phyloP scores from a whole-genome alignment of 306 rosid genomes.

The Casuarina cunninghamiana region DNA sequence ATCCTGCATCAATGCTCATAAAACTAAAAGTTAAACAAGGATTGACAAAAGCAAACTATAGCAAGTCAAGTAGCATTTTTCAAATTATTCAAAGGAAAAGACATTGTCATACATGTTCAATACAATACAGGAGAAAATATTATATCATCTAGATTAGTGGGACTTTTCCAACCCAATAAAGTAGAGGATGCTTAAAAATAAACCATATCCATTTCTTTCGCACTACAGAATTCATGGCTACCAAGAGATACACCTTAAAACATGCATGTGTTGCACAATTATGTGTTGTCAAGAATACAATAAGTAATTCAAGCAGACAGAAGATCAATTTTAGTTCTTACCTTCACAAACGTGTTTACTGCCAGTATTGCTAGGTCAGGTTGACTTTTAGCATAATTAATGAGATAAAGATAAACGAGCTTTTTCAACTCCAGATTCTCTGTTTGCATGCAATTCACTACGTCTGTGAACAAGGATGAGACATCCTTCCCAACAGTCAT shows the following conservation, averaged over 20 bases:
- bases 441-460: constrained; percentile 98
- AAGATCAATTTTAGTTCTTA: constrained; percentile 35
- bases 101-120: not conserved
- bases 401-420: constrained; percentile 91
- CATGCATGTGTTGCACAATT: not conserved
- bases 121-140: not conserved
- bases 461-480: constrained; percentile 93
- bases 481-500: constrained; percentile 99
- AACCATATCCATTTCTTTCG: not conserved
- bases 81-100: not conserved
- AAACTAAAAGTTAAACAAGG: not conserved
- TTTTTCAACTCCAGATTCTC: constrained; percentile 97
- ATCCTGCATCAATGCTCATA: constrained; percentile 59
- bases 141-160: not conserved
- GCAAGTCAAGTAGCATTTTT: not conserved
- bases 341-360: constrained; percentile 98
- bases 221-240: not conserved
- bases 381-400: constrained; percentile 97
- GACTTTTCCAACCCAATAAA: not conserved
- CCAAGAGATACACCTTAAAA: not conserved
- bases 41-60: constrained; percentile 7
- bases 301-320: constrained; percentile 11
- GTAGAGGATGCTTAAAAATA: not conserved
- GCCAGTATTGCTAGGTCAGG: constrained; percentile 99
- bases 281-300: not conserved